Percentiles rank a stretch among this genome's conserved stretches.
These are phyloP conservation scores for Alloteropsis semialata DNA, from an alignment of 176 grass and related monocot genomes.

Conservation along the genomic window DNA sequence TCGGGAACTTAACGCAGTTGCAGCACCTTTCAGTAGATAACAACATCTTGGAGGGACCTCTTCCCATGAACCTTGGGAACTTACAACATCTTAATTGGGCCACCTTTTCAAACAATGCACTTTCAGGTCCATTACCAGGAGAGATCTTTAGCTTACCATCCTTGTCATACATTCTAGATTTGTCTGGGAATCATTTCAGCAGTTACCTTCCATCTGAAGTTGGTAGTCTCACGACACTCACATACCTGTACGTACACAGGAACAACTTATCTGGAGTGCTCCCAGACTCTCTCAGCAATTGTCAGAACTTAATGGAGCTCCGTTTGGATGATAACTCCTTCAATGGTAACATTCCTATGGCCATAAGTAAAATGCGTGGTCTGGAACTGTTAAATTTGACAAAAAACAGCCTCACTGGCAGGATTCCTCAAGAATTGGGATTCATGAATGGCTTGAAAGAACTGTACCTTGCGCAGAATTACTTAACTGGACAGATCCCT, in stretches of 20 bases:
- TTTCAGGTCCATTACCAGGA: conserved; percentile 9
- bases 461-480: conserved; percentile 46
- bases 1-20: conserved; percentile 36
- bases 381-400: conserved; percentile 40
- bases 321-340: conserved; percentile 39
- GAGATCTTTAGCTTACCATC: conserved; percentile 1
- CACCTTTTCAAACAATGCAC: conserved; percentile 6
- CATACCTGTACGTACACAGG: conserved; percentile 21
- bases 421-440: conserved; percentile 40
- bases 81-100: background rate
- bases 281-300: conserved; percentile 28
- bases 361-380: conserved; percentile 41
- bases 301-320: conserved; percentile 39
- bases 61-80: conserved; percentile 1
- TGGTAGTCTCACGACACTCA: conserved; percentile 27
- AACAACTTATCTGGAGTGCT: conserved; percentile 42
- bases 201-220: conserved; percentile 30
- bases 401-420: conserved; percentile 42
- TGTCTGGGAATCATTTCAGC: conserved; percentile 27
- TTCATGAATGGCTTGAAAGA: conserved; percentile 27
- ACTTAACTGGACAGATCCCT: conserved; percentile 39
- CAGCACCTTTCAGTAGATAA: background rate
- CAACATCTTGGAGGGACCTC: background rate
- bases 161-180: conserved; percentile 19
- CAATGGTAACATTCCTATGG: conserved; percentile 29